Evolutionary conservation across 768 basidiomycete genomes (phyloP).

Genomic region (Tulasnella sp.): DNA sequence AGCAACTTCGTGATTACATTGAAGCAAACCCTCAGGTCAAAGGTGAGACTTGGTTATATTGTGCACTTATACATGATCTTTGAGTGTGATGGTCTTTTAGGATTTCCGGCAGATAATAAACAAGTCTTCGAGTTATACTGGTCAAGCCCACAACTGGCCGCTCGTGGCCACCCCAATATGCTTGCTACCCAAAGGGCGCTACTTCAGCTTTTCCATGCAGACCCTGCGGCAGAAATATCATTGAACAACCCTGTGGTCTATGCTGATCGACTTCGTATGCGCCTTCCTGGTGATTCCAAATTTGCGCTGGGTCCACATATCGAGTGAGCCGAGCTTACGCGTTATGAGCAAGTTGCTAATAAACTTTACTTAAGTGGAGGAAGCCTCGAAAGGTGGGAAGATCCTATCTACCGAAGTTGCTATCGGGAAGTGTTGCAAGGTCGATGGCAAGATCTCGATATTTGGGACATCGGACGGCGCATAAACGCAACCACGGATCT

Average conservation of each 20-base stretch:
- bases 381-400: slow-evolving; percentile 63
- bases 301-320: slow-evolving; percentile 53
- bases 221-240: slow-evolving; percentile 32
- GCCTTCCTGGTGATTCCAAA: slow-evolving; percentile 52
- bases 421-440: slow-evolving; percentile 41
- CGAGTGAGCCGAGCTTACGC: no score
- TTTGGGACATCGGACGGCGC: slow-evolving; percentile 48
- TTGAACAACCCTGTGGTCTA: slow-evolving; percentile 55
- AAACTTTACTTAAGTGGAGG: slow-evolving; percentile 61
- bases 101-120: slow-evolving; percentile 52
- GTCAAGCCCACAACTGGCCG: slow-evolving; percentile 46
- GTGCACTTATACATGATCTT: no score
- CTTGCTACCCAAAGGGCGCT: slow-evolving; percentile 41
- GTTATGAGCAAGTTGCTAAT: no score
- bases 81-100: no score
- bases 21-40: slow-evolving; percentile 21
- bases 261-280: slow-evolving; percentile 61
- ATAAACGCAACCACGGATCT: slow-evolving; percentile 50
- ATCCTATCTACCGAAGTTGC: slow-evolving; percentile 26
- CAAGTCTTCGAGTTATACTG: slow-evolving; percentile 69
- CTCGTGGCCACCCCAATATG: slow-evolving; percentile 50
- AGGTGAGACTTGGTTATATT: no score
- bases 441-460: slow-evolving; percentile 51
- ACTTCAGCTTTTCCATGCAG: slow-evolving; percentile 46
- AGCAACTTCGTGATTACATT: slow-evolving; percentile 30